Percentiles rank a stretch among this genome's conserved stretches.
Evolutionary conservation across 1,284 basidiomycete species (phyloP).

Genomic region (Rhodofomes roseus): DNA sequence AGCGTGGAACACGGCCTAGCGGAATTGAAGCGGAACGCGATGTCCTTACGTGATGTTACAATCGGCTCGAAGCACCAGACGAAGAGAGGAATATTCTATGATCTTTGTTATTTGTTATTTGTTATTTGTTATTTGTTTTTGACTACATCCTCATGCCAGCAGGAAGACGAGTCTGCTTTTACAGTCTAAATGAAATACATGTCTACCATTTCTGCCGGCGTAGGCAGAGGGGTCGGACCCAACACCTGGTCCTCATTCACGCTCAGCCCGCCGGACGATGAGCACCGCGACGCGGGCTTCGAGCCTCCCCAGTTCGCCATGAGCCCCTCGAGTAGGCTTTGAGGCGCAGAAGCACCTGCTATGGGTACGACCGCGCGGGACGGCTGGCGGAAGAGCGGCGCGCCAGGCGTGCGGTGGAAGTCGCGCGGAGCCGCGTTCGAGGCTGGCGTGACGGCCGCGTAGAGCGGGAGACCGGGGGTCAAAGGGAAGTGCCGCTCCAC

Average conservation of each 20-base stretch:
- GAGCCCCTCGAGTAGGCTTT: neutral
- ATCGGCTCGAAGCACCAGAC: no score
- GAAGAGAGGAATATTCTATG: no score
- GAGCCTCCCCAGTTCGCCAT: neutral
- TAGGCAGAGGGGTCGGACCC: neutral
- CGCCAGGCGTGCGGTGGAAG: constrained; percentile 18
- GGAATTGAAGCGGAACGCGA: no score
- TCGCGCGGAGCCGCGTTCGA: neutral
- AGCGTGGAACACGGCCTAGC: no score
- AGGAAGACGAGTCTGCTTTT: neutral
- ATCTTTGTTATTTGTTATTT: no score
- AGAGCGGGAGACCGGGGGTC: neutral
- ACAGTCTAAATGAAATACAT: neutral
- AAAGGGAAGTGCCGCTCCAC: neutral
- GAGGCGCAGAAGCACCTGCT: constrained; percentile 1
- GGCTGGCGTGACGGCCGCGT: neutral
- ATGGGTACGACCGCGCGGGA: neutral
- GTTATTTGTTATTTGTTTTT: no score
- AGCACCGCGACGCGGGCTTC: neutral
- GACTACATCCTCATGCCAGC: neutral
- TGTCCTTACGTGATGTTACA: no score
- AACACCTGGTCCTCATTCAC: neutral
- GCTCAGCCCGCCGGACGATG: neutral
- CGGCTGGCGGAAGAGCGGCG: constrained; percentile 7
- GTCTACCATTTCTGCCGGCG: neutral